phyloP scores from a whole-genome alignment of 805 yeast species.

The Pichia cephalocereana region DNA sequence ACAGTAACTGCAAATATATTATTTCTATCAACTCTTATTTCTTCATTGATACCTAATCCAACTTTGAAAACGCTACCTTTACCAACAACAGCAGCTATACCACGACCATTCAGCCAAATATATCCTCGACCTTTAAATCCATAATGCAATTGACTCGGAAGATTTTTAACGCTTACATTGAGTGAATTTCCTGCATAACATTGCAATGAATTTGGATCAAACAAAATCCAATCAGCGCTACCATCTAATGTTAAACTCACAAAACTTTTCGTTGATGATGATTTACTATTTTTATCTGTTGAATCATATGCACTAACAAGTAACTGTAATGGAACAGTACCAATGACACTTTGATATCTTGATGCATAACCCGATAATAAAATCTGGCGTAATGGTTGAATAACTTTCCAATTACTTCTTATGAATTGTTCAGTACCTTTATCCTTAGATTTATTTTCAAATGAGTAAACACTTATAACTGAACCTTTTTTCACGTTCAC shows the following conservation, averaged over 20 bases:
- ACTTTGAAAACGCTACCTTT: conserved; percentile 45
- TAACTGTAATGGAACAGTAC: conserved; percentile 38
- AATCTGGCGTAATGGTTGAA: conserved; percentile 33
- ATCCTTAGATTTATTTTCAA: neutral
- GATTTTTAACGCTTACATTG: conserved; percentile 26
- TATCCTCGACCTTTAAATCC: conserved; percentile 31
- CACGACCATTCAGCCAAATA: conserved; percentile 46
- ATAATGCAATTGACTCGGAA: conserved; percentile 32
- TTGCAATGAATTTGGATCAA: conserved; percentile 39
- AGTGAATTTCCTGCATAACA: conserved; percentile 47
- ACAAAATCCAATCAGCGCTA: conserved; percentile 51
- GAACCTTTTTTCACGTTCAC: conserved; percentile 40
- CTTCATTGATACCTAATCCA: conserved; percentile 36
- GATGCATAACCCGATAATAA: conserved; percentile 36
- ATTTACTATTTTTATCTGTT: conserved; percentile 8
- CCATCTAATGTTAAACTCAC: conserved; percentile 46
- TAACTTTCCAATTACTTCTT: conserved; percentile 24
- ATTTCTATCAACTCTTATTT: conserved; percentile 35
- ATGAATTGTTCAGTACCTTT: conserved; percentile 6
- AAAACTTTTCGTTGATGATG: conserved; percentile 28
- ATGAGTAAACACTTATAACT: conserved; percentile 36
- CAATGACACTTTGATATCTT: conserved; percentile 36
- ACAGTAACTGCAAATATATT: conserved; percentile 43
- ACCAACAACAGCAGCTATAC: conserved; percentile 45
- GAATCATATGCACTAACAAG: conserved; percentile 31